Conservation (phyloP, 2,329 filamentous ascomycete genomes). For the Fusarium avenaceum region DNA sequence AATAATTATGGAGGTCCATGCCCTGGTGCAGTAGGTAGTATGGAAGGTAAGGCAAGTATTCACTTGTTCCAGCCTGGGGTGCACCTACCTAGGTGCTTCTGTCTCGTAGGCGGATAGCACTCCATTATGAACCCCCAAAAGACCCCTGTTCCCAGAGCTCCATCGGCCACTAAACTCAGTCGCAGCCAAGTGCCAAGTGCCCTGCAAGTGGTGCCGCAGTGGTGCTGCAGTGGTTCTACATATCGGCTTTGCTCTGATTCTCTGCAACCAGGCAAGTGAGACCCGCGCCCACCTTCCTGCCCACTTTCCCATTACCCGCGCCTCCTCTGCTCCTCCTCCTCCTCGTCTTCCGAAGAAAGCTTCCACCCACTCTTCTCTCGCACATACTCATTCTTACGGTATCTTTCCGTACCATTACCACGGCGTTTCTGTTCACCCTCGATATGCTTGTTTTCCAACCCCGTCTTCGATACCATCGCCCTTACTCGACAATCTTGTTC, state of each 20-base stretch:
- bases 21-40: not conserved
- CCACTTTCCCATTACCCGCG: constrained; percentile 36
- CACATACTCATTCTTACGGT: constrained; percentile 35
- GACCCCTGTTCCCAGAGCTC: constrained; percentile 31
- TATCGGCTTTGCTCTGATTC: constrained; percentile 12
- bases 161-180: constrained; percentile 7
- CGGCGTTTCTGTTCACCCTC: constrained; percentile 36
- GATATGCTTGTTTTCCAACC: constrained; percentile 50
- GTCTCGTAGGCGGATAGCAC: not conserved
- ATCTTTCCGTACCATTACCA: constrained; percentile 43
- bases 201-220: constrained; percentile 26
- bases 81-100: not conserved
- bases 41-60: not conserved
- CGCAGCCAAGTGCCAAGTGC: constrained; percentile 16
- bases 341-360: constrained; percentile 42
- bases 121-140: not conserved
- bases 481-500: constrained; percentile 40
- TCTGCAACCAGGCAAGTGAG: constrained; percentile 29
- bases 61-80: not conserved
- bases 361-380: constrained; percentile 50
- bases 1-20: not conserved
- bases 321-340: constrained; percentile 28
- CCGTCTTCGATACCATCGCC: constrained; percentile 42
- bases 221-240: constrained; percentile 23
- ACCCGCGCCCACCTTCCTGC: constrained; percentile 43